Conservation (phyloP, 306 rosid species). For the Ammopiptanthus mongolicus region DNA sequence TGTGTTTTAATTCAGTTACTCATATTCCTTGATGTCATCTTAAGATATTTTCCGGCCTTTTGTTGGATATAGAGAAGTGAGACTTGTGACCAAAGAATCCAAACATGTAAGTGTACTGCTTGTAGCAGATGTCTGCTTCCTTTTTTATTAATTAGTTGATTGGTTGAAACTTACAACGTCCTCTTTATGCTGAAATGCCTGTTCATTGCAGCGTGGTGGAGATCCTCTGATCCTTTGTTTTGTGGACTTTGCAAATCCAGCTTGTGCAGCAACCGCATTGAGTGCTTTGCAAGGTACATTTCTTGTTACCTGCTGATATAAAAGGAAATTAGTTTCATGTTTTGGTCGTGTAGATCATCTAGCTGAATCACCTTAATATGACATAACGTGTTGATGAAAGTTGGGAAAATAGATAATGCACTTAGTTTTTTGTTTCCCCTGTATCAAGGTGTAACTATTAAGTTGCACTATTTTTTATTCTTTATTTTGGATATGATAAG, state of each 20-base stretch:
- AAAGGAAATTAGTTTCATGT: background rate
- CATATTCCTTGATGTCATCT: conserved; percentile 27
- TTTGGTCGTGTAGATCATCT: background rate
- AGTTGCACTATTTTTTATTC: background rate
- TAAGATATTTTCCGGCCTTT: conserved; percentile 94
- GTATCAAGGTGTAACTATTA: background rate
- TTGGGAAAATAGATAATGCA: background rate
- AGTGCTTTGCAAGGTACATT: conserved; percentile 81
- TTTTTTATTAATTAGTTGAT: background rate
- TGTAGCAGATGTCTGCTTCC: background rate
- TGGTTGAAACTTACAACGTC: conserved; percentile 3
- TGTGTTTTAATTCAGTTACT: background rate
- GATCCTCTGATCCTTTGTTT: conserved; percentile 89
- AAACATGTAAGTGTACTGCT: conserved; percentile 57
- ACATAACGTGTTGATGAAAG: background rate
- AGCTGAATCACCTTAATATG: background rate
- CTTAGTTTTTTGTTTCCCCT: background rate
- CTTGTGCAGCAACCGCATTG: conserved; percentile 91
- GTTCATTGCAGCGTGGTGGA: conserved; percentile 72
- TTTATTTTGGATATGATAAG: too few relatives aligned
- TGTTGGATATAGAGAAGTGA: conserved; percentile 90
- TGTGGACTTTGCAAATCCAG: conserved; percentile 81
- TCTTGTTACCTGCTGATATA: conserved; percentile 2
- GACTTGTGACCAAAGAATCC: conserved; percentile 86
- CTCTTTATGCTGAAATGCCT: conserved; percentile 17